Evolutionary conservation across 768 basidiomycete species (phyloP), one percentile per base, ranked within the genome.

Genomic region (Pholiota microspora): DNA sequence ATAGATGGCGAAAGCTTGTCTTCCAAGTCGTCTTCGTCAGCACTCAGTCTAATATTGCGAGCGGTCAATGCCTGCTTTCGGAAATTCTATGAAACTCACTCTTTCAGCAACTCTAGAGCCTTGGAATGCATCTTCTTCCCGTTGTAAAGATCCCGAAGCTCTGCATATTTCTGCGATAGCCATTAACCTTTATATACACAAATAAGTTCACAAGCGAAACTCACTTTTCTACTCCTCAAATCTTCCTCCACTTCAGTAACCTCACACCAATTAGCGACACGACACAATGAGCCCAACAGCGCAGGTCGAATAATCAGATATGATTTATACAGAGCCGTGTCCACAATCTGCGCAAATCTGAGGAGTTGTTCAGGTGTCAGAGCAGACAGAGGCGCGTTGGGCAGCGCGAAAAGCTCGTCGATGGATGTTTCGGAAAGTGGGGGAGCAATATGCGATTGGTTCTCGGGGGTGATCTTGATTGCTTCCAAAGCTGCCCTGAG

Each of bases 231-330:
- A 25, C 81, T 82, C 54, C 84, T 79, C 49, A 99, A 71, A 56
- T 93, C 82, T 65, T 90, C 93, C 67, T 99, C 94, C 0, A 72
- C 66, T 56, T 72, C 71, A 1, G 84, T 85, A 1, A 98, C 94
- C 65, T 98, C 97, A 69, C 96, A 98, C 94, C 94, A 99, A 69
- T 97, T 98, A 2, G 92, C 83, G 23, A 96, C 75, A 38, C 96
- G 81, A 69, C 96, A 98, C 47, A 98, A 70, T 27, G 92, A 84
- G 0, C 92, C 93, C 8, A 98, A 73, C 53, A 99, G 72, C 10
- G 79, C 81, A 0, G 96, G 93, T 40, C 88, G 77, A 36, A 88
- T 86, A 18, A 92, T 78, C 18, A 98, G 73, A 68, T 96, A 97
- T 2, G 89, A 86, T 71, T 97, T 96, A 71, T 98, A 94, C 59